A percentile compares a stretch with the other conserved stretches of the same genome.
phyloP scores from a whole-genome alignment of 129 eudicot species.

The Rutidosis leptorrhynchoides region DNA sequence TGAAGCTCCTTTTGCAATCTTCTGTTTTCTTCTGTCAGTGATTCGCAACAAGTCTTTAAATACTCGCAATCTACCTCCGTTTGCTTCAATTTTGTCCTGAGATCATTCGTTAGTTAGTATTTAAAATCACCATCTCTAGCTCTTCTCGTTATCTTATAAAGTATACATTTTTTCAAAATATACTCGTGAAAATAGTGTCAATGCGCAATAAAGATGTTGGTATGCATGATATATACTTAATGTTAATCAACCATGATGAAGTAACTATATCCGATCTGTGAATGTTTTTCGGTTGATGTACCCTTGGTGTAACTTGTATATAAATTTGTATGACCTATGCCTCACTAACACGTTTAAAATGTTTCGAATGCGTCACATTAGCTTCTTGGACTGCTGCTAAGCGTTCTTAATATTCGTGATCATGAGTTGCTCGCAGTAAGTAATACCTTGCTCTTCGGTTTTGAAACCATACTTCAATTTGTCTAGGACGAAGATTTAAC shows the following conservation, averaged over 20 bases:
- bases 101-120: neutral
- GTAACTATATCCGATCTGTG: neutral
- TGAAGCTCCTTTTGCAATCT: slow-evolving; percentile 96
- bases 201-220: neutral
- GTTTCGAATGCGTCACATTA: neutral
- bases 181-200: neutral
- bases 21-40: slow-evolving; percentile 90
- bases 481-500: slow-evolving; percentile 87
- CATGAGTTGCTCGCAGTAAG: neutral
- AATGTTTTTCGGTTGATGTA: neutral
- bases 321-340: neutral
- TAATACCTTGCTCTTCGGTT: slow-evolving; percentile 91
- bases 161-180: neutral
- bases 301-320: neutral
- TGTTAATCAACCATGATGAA: neutral
- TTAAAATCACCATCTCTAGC: neutral
- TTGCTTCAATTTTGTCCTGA: slow-evolving; percentile 94
- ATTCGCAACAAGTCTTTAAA: slow-evolving; percentile 87
- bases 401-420: neutral
- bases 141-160: neutral
- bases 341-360: neutral
- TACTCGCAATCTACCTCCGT: slow-evolving; percentile 98
- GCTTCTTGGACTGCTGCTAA: neutral
- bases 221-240: too few species aligned
- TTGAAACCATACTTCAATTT: slow-evolving; percentile 99